Percentiles rank a stretch among this genome's conserved stretches.
Conservation (phyloP, 2,329 filamentous ascomycete species). For the Neocucurbitaria cava region DNA sequence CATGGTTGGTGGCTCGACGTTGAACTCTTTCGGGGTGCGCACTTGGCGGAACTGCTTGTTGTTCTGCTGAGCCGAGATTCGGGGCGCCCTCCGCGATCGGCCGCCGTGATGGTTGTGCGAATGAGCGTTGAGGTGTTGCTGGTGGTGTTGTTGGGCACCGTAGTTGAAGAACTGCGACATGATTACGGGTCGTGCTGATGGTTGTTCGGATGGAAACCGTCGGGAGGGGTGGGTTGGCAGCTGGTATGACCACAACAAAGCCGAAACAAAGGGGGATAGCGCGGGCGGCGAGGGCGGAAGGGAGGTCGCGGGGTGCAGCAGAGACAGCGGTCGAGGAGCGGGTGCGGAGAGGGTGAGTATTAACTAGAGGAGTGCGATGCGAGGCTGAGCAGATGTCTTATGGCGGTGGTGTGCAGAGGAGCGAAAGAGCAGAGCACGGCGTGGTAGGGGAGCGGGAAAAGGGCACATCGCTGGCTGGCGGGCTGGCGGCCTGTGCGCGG, state of each 20-base stretch:
- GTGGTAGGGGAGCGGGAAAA: conserved; percentile 15
- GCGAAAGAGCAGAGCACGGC: conserved; percentile 21
- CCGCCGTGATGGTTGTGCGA: conserved; percentile 82
- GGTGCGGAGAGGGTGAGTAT: conserved; percentile 21
- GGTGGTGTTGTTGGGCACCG: conserved; percentile 56
- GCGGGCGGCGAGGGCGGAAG: conserved; percentile 6
- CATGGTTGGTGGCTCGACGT: conserved; percentile 78
- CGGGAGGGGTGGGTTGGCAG: conserved; percentile 27
- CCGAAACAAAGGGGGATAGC: conserved; percentile 29
- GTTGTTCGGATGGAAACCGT: conserved; percentile 21
- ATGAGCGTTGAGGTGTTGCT: conserved; percentile 58
- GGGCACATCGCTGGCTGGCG: conserved; percentile 15
- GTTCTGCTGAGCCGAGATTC: conserved; percentile 81
- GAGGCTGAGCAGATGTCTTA: conserved; percentile 30
- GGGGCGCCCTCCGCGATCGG: conserved; percentile 83
- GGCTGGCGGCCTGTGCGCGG: conserved; percentile 7
- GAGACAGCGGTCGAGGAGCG: conserved; percentile 14
- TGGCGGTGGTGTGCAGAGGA: conserved; percentile 23
- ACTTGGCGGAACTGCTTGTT: conserved; percentile 88
- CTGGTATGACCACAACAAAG: conserved; percentile 34
- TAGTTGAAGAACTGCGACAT: conserved; percentile 60
- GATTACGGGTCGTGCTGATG: conserved; percentile 30
- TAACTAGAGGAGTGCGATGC: conserved; percentile 30
- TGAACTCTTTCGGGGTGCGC: conserved; percentile 80
- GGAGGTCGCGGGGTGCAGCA: conserved; percentile 18